Percentiles rank a stretch among this genome's conserved stretches.
Conservation (phyloP, 2,329 filamentous ascomycete species). For the Claviceps arundinis region DNA sequence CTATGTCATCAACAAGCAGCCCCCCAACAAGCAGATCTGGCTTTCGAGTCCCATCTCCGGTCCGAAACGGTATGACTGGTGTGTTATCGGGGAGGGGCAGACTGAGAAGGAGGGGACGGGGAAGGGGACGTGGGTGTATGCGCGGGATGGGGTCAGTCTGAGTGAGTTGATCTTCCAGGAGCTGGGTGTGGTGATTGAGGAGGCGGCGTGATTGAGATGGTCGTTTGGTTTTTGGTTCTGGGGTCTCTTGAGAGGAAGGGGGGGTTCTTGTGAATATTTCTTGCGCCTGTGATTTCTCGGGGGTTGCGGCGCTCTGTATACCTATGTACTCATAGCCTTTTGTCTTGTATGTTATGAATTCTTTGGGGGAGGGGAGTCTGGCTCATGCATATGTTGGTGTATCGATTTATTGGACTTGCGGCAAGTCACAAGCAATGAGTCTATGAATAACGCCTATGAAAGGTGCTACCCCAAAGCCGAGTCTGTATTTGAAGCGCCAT, state of each 20-base stretch:
- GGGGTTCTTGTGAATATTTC: neutral
- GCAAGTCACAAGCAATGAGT: too few relatives aligned
- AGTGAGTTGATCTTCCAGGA: slow-evolving; percentile 62
- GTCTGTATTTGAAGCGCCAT: too few relatives aligned
- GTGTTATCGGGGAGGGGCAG: slow-evolving; percentile 57
- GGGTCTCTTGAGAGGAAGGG: neutral
- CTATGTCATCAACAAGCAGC: slow-evolving; percentile 97
- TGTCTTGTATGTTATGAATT: too few relatives aligned
- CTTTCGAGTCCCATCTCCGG: slow-evolving; percentile 82
- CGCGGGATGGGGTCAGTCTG: slow-evolving; percentile 68
- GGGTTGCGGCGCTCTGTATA: too few relatives aligned
- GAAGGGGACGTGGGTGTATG: slow-evolving; percentile 71
- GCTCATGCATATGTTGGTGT: too few relatives aligned
- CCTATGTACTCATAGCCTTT: too few relatives aligned
- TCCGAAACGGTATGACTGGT: slow-evolving; percentile 90
- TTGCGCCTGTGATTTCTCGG: too few relatives aligned
- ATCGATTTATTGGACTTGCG: too few relatives aligned
- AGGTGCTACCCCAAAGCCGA: neutral
- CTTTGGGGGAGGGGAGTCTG: too few relatives aligned
- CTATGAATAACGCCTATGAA: too few relatives aligned
- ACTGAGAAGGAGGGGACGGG: slow-evolving; percentile 63
- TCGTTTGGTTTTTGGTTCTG: neutral
- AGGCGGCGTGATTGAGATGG: slow-evolving; percentile 5
- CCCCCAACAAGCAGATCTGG: slow-evolving; percentile 96
- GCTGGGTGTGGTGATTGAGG: slow-evolving; percentile 51